Evolutionary conservation across 2,329 filamentous ascomycete species (phyloP), one percentile per base, ranked within the genome.

Genomic region (Colletotrichum sp.): DNA sequence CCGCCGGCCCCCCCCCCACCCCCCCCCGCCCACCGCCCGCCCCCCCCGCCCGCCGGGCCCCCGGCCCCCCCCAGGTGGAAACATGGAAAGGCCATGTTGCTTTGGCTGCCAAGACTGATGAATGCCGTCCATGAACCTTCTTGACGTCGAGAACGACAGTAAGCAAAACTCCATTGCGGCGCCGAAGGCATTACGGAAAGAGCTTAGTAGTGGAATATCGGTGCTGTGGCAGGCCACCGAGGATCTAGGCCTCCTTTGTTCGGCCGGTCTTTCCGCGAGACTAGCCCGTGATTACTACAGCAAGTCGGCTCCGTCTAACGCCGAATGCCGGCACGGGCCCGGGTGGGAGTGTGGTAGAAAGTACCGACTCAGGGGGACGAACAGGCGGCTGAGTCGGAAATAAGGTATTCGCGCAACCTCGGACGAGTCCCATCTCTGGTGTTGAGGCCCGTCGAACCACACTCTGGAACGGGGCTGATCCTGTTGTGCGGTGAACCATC

Each of bases 371-470:
- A 39, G n/a, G 44, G 52, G 55, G 49, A 32, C 30, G 55, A 70
- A 70, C 68, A 16, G 63, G 44, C 28, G 64, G 39, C 67, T 65
- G 72, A 59, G 49, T 68, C 64, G 70, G 74, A 74, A 74, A 73
- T 68, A 73, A 76, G 70, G 70, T 76, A 65, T 28, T 44, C 36
- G 59, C 74, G 52, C 21, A 36, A 73, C 32, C 28, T 76, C 74
- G 74, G 74, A 76, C 59, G 74, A 76, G 26, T 73, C 69, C 73
- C 63, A 76, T 72, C 36, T 64, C 13, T 63, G 21, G 26, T 39
- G 49, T 34, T 36, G 67, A 44, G 26, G n/a, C 8, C 52, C 36
- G n/a, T 69, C 60, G 74, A 74, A 66, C 71, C 59, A 68, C 28
- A 21, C 28, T 26, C 34, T 21, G 24, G 18, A 69, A 57, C 70